Evolutionary conservation across 768 basidiomycete species (phyloP).

Genomic region (Cystofilobasidium macerans): DNA sequence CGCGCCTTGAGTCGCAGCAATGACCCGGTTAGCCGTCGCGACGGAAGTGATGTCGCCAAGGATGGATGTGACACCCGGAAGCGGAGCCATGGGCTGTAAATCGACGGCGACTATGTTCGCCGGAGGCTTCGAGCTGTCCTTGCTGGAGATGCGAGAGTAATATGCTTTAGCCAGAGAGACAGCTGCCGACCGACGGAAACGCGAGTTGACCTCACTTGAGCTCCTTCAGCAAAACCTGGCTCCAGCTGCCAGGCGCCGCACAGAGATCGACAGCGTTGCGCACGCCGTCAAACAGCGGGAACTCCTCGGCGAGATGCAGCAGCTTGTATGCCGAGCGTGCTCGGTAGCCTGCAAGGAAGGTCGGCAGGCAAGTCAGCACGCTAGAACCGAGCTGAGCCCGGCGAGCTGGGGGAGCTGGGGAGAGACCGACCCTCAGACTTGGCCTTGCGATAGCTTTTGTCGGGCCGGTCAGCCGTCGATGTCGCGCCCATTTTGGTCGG

Average conservation of each 20-base stretch:
- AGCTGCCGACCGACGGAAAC: not conserved
- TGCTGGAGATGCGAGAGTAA: not conserved
- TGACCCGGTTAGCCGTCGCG: constrained; percentile 39
- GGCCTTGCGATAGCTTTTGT: not conserved
- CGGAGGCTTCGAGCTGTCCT: not conserved
- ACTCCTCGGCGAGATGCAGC: constrained; percentile 36
- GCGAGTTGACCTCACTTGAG: constrained; percentile 25
- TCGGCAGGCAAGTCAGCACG: not conserved
- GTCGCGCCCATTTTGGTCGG: constrained; percentile 1
- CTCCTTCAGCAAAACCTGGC: constrained; percentile 28
- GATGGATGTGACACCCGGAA: constrained; percentile 40
- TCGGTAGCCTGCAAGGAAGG: constrained; percentile 30
- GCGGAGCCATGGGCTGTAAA: constrained; percentile 40
- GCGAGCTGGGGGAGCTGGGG: not conserved
- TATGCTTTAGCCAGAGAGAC: too few species aligned
- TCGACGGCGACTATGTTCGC: constrained; percentile 38
- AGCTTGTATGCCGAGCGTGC: constrained; percentile 38
- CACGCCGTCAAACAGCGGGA: constrained; percentile 32
- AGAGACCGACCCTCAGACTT: constrained; percentile 7
- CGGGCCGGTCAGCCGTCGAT: not conserved
- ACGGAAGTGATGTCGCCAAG: constrained; percentile 43
- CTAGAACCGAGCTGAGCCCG: not conserved
- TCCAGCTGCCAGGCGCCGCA: constrained; percentile 34
- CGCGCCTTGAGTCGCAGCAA: constrained; percentile 39
- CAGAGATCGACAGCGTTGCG: constrained; percentile 35